Base-by-base conservation (phyloP, 805 yeast species). In the Zygosaccharomyces bailii region DNA sequence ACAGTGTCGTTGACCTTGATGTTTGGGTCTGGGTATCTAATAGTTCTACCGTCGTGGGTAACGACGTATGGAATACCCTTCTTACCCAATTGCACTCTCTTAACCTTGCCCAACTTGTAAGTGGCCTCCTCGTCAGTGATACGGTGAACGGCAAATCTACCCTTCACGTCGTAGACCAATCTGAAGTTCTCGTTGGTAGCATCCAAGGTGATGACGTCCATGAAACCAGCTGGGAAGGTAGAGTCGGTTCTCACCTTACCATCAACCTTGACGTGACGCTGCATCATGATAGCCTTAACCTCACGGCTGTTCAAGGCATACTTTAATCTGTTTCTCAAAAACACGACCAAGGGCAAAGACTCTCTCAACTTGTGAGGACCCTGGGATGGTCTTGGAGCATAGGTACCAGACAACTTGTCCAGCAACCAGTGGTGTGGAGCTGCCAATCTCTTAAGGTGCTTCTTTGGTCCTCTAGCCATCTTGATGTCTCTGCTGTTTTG, bases 401-500 rank as follows among this genome's bases (percentile, higher is more conserved):
- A 93, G 70, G 87, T 80, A 74, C 99, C 99, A 71, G 97, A 86
- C 79, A 93, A 82, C 80, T 93, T 93, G 95, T 95, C 99, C 81
- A 93, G 87, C 95, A 93, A 86, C 99, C 99, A 93, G 85, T 93
- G 99, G 81, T 90, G 85, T 82, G 99, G 99, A 75, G 99, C 99
- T 75, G 98, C 96, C 78, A 91, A 85, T 85, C 98, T 89, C 84
- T 91, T 90, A 75, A 90, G 84, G 76, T 91, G 97, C 84, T 91
- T 90, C 90, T 89, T 88, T 85, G 86, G 86, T 74, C 86, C 86
- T 80, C 86, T 80, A 70, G 78, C 86, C 86, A 80, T 80, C 70
- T 75, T 46, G 50, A 52, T 45, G 37, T 45, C 52, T 42, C 46
- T 42, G 44, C 56, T 45, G 32, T 48, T 39, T 33, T 33, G 39